Evolutionary conservation across 176 grass and related monocot genomes (phyloP).

Genomic region (Phoenix roebelenii): DNA sequence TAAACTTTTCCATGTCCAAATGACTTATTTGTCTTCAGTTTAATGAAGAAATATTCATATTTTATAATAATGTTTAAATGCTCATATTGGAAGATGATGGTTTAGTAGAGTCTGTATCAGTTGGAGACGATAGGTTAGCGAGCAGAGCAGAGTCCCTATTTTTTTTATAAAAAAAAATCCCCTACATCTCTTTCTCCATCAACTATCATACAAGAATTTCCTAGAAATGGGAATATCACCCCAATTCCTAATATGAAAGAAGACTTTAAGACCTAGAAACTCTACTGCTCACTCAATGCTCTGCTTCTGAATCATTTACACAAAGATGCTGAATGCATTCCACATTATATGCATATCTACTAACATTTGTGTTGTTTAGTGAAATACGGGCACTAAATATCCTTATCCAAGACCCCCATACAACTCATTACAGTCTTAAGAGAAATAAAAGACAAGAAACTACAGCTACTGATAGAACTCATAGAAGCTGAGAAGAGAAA

Average conservation of each 20-base stretch:
- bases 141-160: no score
- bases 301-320: constrained; percentile 23
- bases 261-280: neutral
- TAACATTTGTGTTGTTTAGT: no score
- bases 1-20: no score
- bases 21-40: no score
- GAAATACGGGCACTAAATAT: neutral
- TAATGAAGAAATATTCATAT: no score
- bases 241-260: neutral
- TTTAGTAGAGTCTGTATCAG: no score
- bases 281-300: neutral
- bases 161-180: no score
- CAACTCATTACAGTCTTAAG: neutral
- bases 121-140: no score
- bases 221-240: neutral
- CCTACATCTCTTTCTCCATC: no score
- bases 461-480: neutral
- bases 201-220: no score
- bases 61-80: no score
- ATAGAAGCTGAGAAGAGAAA: neutral
- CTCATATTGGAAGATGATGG: no score
- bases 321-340: constrained; percentile 24
- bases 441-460: neutral
- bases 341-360: neutral
- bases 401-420: neutral